A percentile compares a stretch with the other conserved stretches of the same genome.
Evolutionary conservation across 2,329 filamentous ascomycete species (phyloP).

Genomic region (Macrophomina phaseolina): DNA sequence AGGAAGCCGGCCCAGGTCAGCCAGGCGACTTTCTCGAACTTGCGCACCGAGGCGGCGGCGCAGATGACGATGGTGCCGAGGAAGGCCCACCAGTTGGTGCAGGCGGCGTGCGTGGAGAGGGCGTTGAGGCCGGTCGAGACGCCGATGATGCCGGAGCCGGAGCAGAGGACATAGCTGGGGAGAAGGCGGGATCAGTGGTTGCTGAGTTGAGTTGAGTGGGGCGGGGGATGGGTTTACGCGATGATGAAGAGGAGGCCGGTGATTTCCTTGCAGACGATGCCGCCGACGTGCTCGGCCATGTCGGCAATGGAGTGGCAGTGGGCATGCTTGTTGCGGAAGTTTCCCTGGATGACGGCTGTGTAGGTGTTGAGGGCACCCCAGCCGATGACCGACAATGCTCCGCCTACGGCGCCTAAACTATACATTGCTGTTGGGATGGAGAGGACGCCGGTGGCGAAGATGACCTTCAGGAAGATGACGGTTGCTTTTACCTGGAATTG

Average conservation of each 20-base stretch:
- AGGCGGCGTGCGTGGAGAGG: constrained; percentile 62
- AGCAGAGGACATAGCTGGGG: constrained; percentile 57
- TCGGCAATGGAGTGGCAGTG: constrained; percentile 62
- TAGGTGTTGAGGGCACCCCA: constrained; percentile 58
- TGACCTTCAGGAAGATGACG: constrained; percentile 36
- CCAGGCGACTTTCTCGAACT: constrained; percentile 66
- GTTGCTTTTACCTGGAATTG: constrained; percentile 17
- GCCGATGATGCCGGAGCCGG: constrained; percentile 64
- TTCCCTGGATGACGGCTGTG: constrained; percentile 55
- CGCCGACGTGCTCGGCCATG: constrained; percentile 64
- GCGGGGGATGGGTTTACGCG: constrained; percentile 36
- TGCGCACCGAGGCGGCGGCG: constrained; percentile 59
- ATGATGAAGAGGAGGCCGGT: constrained; percentile 63
- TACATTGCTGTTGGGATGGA: constrained; percentile 58
- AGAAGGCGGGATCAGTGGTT: neutral
- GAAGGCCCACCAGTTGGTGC: constrained; percentile 64
- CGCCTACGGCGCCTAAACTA: constrained; percentile 54
- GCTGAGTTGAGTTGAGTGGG: neutral
- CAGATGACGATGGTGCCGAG: constrained; percentile 59
- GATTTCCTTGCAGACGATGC: constrained; percentile 58
- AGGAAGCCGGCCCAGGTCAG: constrained; percentile 66
- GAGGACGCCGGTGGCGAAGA: constrained; percentile 58
- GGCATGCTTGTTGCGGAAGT: constrained; percentile 58
- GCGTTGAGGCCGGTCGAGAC: constrained; percentile 66
- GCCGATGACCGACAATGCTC: constrained; percentile 54